A percentile compares a stretch with the other conserved stretches of the same genome.
phyloP scores from a whole-genome alignment of 495 filamentous ascomycete genomes.

The Aspergillus homomorphus region DNA sequence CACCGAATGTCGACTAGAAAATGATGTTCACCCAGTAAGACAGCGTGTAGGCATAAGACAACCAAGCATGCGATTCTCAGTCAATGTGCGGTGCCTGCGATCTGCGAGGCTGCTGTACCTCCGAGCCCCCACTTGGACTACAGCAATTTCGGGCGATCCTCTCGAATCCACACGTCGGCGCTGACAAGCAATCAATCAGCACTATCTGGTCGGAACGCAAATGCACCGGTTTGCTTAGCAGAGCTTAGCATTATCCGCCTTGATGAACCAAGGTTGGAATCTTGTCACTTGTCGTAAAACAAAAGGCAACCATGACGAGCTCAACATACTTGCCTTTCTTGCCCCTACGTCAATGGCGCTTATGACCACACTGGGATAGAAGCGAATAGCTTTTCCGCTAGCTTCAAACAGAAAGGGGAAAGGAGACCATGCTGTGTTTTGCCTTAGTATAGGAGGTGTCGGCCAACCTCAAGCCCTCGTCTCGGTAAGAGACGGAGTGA shows the following conservation, averaged over 20 bases:
- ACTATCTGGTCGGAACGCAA: neutral
- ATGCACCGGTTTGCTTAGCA: neutral
- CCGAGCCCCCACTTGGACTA: neutral
- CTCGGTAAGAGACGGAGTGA: slow-evolving; percentile 6
- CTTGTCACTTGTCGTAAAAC: neutral
- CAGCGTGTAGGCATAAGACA: neutral
- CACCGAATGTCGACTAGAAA: neutral
- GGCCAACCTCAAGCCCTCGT: neutral
- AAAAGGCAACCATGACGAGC: neutral
- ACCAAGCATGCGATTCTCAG: neutral
- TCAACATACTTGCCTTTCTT: neutral
- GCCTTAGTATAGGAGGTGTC: slow-evolving; percentile 1
- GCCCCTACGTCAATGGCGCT: slow-evolving; percentile 1
- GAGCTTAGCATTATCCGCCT: neutral
- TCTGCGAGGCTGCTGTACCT: neutral
- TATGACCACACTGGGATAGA: neutral
- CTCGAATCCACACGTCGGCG: neutral
- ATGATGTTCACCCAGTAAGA: neutral
- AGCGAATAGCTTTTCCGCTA: neutral
- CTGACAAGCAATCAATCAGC: neutral
- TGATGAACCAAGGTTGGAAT: neutral
- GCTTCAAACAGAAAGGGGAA: neutral
- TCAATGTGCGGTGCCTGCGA: neutral
- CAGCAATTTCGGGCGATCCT: neutral
- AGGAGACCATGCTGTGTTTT: neutral